These are phyloP conservation scores for Candida anglica DNA, from an alignment of 805 yeast species.

Conservation along the genomic window DNA sequence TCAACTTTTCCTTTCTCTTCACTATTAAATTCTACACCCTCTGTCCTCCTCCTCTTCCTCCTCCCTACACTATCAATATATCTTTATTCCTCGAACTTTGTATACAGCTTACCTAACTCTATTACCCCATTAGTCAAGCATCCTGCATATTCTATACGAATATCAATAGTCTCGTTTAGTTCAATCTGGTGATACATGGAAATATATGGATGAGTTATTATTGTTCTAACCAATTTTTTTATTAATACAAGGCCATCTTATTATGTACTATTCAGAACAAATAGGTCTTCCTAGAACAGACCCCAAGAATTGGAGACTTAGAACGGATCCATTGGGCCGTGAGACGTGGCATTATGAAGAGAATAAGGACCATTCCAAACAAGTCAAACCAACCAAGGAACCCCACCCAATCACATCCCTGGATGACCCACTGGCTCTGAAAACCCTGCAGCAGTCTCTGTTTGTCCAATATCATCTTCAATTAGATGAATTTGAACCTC, in stretches of 20 bases:
- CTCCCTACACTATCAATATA: too few relatives aligned
- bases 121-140: too few relatives aligned
- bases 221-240: background rate
- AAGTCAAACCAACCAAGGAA: constrained; percentile 28
- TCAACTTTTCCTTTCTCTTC: too few relatives aligned
- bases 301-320: constrained; percentile 67
- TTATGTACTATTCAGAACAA: constrained; percentile 59
- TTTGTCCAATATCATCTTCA: constrained; percentile 55
- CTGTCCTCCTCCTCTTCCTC: too few relatives aligned
- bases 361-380: constrained; percentile 15
- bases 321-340: constrained; percentile 67
- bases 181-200: too few relatives aligned
- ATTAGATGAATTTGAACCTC: constrained; percentile 33
- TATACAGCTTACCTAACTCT: too few relatives aligned
- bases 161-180: too few relatives aligned
- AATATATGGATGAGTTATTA: too few relatives aligned
- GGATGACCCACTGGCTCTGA: background rate
- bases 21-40: too few relatives aligned
- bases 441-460: too few relatives aligned
- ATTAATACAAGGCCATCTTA: background rate
- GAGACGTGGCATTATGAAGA: constrained; percentile 74
- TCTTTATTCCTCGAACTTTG: too few relatives aligned
- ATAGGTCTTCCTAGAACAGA: constrained; percentile 70
- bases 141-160: too few relatives aligned
- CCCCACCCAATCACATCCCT: background rate